These are phyloP conservation scores for Microdochium bolleyi DNA, from an alignment of 2,329 filamentous ascomycete species.

Conservation along the genomic window DNA sequence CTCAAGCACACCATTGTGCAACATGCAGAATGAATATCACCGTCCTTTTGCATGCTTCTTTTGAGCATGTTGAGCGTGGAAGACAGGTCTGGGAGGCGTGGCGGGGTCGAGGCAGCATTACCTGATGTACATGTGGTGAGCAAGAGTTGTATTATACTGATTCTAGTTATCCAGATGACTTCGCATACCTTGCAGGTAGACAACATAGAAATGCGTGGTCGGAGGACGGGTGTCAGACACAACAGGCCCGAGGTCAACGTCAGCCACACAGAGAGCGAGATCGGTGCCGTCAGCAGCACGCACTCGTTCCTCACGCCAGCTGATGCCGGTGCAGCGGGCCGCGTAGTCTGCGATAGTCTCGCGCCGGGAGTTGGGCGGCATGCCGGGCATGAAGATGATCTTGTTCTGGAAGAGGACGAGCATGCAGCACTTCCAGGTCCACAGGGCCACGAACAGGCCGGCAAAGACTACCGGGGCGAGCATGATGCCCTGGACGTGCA, in stretches of 20 bases:
- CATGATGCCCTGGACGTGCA: conserved; percentile 35
- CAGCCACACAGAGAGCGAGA: conserved; percentile 51
- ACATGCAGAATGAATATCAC: conserved; percentile 10
- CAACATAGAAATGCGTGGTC: conserved; percentile 38
- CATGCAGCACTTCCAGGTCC: conserved; percentile 62
- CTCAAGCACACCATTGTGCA: conserved; percentile 48
- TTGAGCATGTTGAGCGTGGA: conserved; percentile 38
- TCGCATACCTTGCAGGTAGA: conserved; percentile 46
- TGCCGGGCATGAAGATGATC: conserved; percentile 73
- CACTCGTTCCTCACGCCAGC: conserved; percentile 58
- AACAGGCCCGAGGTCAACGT: conserved; percentile 19
- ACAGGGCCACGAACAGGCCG: conserved; percentile 58
- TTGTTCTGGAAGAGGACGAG: conserved; percentile 72
- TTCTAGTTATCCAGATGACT: conserved; percentile 1
- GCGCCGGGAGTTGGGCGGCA: conserved; percentile 62
- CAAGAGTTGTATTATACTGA: not conserved
- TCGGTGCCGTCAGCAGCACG: conserved; percentile 56
- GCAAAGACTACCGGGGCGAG: conserved; percentile 60
- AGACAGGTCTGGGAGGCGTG: conserved; percentile 48
- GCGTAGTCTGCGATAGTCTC: conserved; percentile 61
- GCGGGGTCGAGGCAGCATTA: conserved; percentile 51
- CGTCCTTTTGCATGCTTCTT: conserved; percentile 23
- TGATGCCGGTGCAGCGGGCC: conserved; percentile 48
- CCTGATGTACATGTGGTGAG: conserved; percentile 25
- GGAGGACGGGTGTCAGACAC: conserved; percentile 2